Conservation (phyloP, 805 yeast genomes). For the Teunomyces barrocoloradensis region DNA sequence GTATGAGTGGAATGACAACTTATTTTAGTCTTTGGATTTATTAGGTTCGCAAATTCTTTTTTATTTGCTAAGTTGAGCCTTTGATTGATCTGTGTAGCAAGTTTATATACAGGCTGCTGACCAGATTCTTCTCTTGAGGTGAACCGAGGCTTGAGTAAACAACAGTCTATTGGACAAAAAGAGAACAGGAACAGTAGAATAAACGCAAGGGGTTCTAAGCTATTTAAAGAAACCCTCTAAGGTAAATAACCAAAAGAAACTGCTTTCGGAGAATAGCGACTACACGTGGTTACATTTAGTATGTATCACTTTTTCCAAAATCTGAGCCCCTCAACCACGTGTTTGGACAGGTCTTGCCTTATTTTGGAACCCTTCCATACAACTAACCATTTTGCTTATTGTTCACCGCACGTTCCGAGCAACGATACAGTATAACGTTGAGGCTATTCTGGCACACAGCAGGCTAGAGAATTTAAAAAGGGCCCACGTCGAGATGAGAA, state of each 20-base stretch:
- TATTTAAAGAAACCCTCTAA: no score
- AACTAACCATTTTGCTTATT: neutral
- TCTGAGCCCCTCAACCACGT: neutral
- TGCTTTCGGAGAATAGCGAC: neutral
- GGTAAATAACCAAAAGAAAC: neutral
- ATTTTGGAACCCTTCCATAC: neutral
- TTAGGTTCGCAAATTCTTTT: neutral
- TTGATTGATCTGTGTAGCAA: neutral
- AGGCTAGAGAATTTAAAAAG: no score
- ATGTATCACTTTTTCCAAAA: neutral
- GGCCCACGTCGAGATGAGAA: no score
- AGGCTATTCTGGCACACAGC: no score
- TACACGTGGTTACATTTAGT: constrained; percentile 1
- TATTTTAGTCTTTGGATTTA: neutral
- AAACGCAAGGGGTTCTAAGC: no score
- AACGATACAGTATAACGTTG: no score
- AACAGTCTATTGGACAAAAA: neutral
- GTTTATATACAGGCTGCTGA: neutral
- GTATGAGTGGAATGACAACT: neutral
- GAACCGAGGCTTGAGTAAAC: neutral
- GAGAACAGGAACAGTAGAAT: neutral
- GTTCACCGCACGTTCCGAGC: neutral
- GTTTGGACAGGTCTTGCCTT: neutral
- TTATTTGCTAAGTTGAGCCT: neutral
- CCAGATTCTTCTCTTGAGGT: neutral